Base-by-base conservation (phyloP, 225 moss, liverwort and hornwort genomes). In the Thuidium tamariscinum region DNA sequence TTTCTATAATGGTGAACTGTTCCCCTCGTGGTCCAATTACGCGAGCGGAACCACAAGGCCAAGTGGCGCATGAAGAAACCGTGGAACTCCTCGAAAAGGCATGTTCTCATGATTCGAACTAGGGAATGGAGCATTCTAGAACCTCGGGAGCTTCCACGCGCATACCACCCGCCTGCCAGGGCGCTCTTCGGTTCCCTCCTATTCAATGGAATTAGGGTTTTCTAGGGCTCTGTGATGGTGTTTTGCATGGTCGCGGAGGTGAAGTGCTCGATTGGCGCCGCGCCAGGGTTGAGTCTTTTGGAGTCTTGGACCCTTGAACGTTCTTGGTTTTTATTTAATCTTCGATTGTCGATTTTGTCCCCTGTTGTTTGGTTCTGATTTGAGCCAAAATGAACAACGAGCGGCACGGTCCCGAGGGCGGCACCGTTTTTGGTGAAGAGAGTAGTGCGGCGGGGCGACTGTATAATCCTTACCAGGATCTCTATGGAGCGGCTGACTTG, bases 391-490 rank as follows among this genome's bases (percentile, higher is more conserved):
- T 87, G 87, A 89, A 86, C 80, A 89, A 77, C 69, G 89, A 87
- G 25, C 87, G 83, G 67, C 63, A 66, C 25, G 68, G 80, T 86
- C 55, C 90, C 32, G 82, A 85, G 73, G 77, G 85, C 82, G 87
- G 85, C 68, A 37, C 80, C 56, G 16, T 89, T 0, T 91, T 91
- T 39, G 94, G 92, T 49, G 95, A 92, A 73, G 94, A 92, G 32
- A 91, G 89, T 59, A 91, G 91, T 30, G 11, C 85, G 9, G 85
- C 68, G 11, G 94, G 94, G 34, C 92, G 96, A 71, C 84, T 96
- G 18, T 96, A 96, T 79, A 96, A 95, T 60, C 96, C 96, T 2
- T 96, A 96, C 41, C 91, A 94, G 30, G 96, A 96, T 80, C 88
- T 96, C 21, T 94, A 96, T 51, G 94, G 88, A 32, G 88, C 91